Percentiles rank a stretch among this genome's conserved stretches.
phyloP scores from a whole-genome alignment of 2,329 filamentous ascomycete genomes.

The Fusarium vanettenii region DNA sequence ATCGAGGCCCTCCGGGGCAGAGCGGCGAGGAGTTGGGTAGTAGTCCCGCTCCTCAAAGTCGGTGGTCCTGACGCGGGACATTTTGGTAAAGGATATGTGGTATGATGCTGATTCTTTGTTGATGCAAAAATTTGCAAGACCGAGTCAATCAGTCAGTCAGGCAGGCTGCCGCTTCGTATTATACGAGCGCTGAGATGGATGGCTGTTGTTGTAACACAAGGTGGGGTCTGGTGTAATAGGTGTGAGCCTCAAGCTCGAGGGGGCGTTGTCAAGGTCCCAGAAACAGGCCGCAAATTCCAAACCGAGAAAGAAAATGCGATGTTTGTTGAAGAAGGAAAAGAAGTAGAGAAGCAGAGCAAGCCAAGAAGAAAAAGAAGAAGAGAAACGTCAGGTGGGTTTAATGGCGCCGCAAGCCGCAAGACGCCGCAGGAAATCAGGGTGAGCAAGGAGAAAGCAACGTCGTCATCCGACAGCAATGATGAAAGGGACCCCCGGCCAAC shows the following conservation, averaged over 20 bases:
- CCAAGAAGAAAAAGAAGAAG: conserved; percentile 21
- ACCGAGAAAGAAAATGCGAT: conserved; percentile 24
- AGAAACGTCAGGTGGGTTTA: conserved; percentile 41
- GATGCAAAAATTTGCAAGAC: conserved; percentile 14
- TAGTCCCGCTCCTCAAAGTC: conserved; percentile 62
- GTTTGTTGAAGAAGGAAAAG: conserved; percentile 25
- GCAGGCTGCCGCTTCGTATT: conserved; percentile 19
- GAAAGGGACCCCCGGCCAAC: conserved; percentile 41
- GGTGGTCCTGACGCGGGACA: conserved; percentile 46
- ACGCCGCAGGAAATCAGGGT: conserved; percentile 40
- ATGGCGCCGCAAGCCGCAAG: conserved; percentile 40
- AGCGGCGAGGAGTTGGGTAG: conserved; percentile 52
- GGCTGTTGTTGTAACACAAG: conserved; percentile 32
- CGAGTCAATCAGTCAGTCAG: conserved; percentile 24
- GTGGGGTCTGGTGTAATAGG: conserved; percentile 24
- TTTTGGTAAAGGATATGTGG: conserved; percentile 20
- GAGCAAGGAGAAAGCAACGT: conserved; percentile 42
- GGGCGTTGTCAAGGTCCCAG: conserved; percentile 18
- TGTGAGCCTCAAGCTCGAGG: conserved; percentile 32
- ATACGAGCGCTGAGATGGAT: conserved; percentile 7
- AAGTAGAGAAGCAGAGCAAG: conserved; percentile 11
- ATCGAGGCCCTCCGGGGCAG: conserved; percentile 47
- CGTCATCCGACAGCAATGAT: conserved; percentile 45
- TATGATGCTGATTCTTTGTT: conserved; percentile 10
- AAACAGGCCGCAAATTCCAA: conserved; percentile 19